Base-by-base conservation (phyloP, 1,284 basidiomycete species). In the Ganoderma multipileum region DNA sequence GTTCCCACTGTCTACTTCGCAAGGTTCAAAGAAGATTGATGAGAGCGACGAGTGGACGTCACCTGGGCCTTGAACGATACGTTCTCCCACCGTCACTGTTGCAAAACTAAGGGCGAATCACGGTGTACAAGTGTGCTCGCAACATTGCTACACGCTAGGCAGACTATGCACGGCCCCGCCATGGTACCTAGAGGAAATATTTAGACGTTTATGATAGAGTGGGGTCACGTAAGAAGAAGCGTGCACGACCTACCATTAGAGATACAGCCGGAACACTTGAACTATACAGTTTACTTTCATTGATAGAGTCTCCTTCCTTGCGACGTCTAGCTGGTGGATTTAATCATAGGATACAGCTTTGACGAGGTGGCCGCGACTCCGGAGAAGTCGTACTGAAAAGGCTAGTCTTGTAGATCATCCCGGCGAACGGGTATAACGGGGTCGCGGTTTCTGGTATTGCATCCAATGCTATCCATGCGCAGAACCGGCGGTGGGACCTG, bases 331-430 rank as follows among this genome's bases (percentile, higher is more conserved):
- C 4, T 8, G 33, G 33, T 33, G 33, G 8, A 5, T 5, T 33
- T 33, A 8, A 33, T 33, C 33, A 33, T 33, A 3, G 4, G 33
- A 33, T 8, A 8, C 33, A 33, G 33, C 33, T 33, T 33, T 33
- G 33, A 33, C 4, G 33, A 33, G 33, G 33, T 33, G 33, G 33
- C 33, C 33, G 33, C 33, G 33, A 33, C 33, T 33, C 33, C 33
- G 33, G n/a, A n/a, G n/a, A n/a, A n/a, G n/a, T 23, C n/a, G 47
- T 1, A 26, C 47, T 12, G 11, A 50, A 50, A 23, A 26, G 47
- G 54, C 30, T 55, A 55, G 54, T n/a, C 30, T 30, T 55, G 54
- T 16, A 55, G 54, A 20, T 55, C 54, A 55, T 33, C 54, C 28
- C 16, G 9, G 30, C 16, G 28, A 18, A 54, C 6, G 26, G 26